Base-by-base conservation (phyloP, 1,139 yeast species). In the Kodamaea arcana region DNA sequence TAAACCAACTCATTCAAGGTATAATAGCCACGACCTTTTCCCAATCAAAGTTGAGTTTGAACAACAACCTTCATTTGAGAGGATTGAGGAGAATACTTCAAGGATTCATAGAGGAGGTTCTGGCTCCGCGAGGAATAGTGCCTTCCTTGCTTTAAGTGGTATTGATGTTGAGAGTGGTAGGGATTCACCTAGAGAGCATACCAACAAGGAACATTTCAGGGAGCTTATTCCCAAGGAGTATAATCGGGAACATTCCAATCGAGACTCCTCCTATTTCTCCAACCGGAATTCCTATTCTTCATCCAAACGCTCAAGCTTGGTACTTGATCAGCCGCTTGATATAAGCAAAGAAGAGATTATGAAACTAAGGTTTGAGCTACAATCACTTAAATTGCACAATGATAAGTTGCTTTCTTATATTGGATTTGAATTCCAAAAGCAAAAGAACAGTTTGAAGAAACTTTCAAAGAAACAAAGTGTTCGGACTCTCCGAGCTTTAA, bases 401-500 rank as follows among this genome's bases (percentile, higher is more conserved):
- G 81, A 76, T 40, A 75, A 76, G 48, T 58, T 76, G 25, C 56
- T 74, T 36, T 72, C 79, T 16, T 76, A 74, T 47, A 76, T 76
- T 50, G 80, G 81, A 20, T 76, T 74, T 46, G 73, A 75, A 43
- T 55, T 74, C 37, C 81, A 76, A 44, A 69, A 72, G 39, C 72
- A 69, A 43, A 68, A 66, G 56, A 61, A 65, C 43, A 68, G 64
- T 45, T 60, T 68, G 37, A 61, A 61, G 44, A 65, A 60, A 42
- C 53, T 69, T 34, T 58, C 69, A n/a, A 62, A 62, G 35, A 62
- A 62, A 38, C 69, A 65, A 45, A 49, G 66, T 22, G 43, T 42
- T 10, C 34, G 49, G 13, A 42, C 51, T 5, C 42, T 51, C 35
- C 45, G 46, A 35, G 42, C 47, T 11, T 38, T 52, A 15, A 43